Evolutionary conservation across 768 basidiomycete genomes (phyloP).

Genomic region (Myochromella boudieri): DNA sequence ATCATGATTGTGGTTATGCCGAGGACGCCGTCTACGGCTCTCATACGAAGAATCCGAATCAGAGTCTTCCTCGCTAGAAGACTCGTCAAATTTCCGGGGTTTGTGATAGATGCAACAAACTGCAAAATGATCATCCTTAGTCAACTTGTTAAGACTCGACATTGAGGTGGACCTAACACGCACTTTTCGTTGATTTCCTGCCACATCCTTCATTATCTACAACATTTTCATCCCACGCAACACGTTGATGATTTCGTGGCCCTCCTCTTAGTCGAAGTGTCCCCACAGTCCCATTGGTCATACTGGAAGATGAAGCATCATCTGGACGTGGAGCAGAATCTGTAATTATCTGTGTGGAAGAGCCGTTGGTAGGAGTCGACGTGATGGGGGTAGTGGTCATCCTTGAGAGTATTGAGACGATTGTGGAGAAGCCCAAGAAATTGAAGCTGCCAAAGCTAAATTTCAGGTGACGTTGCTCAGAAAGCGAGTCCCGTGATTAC

Average conservation of each 20-base stretch:
- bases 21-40: conserved; percentile 21
- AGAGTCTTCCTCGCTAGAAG: conserved; percentile 63
- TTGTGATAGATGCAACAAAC: conserved; percentile 97
- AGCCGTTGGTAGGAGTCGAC: conserved; percentile 48
- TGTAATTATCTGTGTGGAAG: conserved; percentile 53
- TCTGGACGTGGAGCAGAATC: conserved; percentile 28
- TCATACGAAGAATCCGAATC: conserved; percentile 45
- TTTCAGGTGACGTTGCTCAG: too few species aligned
- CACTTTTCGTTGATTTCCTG: conserved; percentile 92
- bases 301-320: conserved; percentile 16
- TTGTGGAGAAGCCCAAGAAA: too few species aligned
- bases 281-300: conserved; percentile 18
- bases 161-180: too few species aligned
- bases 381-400: conserved; percentile 32
- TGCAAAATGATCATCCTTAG: conserved; percentile 32
- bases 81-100: conserved; percentile 78
- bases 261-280: conserved; percentile 62
- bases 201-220: conserved; percentile 91
- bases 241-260: conserved; percentile 50
- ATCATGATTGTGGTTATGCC: conserved; percentile 13
- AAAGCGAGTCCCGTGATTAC: too few species aligned
- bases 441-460: too few species aligned
- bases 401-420: conserved; percentile 14
- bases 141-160: too few species aligned
- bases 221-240: conserved; percentile 83